Conservation (phyloP, 2,329 filamentous ascomycete genomes). For the Ceratocystis cacaofunesta region DNA sequence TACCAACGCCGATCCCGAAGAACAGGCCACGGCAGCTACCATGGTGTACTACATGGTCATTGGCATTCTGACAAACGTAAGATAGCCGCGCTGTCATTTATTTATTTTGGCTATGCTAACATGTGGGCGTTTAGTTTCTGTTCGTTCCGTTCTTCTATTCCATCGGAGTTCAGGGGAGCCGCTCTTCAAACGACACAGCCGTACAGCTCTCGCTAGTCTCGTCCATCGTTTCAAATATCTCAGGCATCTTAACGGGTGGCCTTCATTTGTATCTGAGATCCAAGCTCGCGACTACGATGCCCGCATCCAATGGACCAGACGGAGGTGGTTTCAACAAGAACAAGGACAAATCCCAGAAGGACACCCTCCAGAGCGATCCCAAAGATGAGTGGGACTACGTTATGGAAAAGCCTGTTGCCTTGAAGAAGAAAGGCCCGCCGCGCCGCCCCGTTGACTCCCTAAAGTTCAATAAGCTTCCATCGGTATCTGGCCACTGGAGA, state of each 20-base stretch:
- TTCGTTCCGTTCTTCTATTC: conserved; percentile 50
- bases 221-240: conserved; percentile 50
- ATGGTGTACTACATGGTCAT: conserved; percentile 54
- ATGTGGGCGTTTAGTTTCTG: conserved; percentile 30
- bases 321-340: neutral
- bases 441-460: neutral
- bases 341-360: neutral
- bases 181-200: conserved; percentile 26
- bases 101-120: neutral
- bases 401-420: neutral
- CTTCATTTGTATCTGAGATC: conserved; percentile 54
- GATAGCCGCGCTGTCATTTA: conserved; percentile 20
- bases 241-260: conserved; percentile 48
- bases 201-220: conserved; percentile 45
- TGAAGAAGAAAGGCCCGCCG: neutral
- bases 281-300: conserved; percentile 33
- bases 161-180: conserved; percentile 31
- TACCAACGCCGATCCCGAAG: conserved; percentile 39
- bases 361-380: neutral
- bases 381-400: neutral
- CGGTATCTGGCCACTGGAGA: neutral
- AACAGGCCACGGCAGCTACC: conserved; percentile 48
- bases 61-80: conserved; percentile 42
- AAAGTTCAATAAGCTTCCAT: neutral
- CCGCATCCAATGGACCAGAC: neutral